A percentile compares a stretch with the other conserved stretches of the same genome.
phyloP scores from a whole-genome alignment of 208 protist genomes.

The Lotmaria passim region DNA sequence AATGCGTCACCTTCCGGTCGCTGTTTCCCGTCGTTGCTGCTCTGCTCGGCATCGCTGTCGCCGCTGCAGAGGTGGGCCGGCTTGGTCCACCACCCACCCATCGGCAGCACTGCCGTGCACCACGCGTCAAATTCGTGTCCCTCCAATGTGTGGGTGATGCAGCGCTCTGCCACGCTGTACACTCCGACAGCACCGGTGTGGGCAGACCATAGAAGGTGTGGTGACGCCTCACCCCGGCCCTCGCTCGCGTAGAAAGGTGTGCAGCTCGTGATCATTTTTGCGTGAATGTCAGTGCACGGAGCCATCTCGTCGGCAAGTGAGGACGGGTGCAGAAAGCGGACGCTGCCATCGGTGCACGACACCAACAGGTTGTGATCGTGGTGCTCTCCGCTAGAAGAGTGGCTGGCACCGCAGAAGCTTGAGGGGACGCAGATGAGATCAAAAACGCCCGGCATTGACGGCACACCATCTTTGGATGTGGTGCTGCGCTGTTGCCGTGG shows the following conservation, averaged over 20 bases:
- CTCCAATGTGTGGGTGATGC: constrained; percentile 41
- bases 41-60: not conserved
- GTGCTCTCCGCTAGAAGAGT: not conserved
- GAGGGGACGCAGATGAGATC: constrained; percentile 42
- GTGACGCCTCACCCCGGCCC: not conserved
- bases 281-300: constrained; percentile 48
- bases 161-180: constrained; percentile 38
- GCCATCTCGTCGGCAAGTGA: constrained; percentile 25
- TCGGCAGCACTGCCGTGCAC: constrained; percentile 66
- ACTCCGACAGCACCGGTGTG: constrained; percentile 69
- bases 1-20: not conserved
- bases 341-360: constrained; percentile 75
- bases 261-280: constrained; percentile 81
- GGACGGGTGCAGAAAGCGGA: constrained; percentile 43
- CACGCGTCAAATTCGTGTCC: constrained; percentile 87
- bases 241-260: constrained; percentile 41
- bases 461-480: not conserved
- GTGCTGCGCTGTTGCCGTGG: not conserved
- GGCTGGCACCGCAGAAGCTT: constrained; percentile 5
- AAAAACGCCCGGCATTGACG: constrained; percentile 73
- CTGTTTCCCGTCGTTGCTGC: not conserved
- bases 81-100: constrained; percentile 11
- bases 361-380: constrained; percentile 35
- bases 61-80: not conserved
- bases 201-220: constrained; percentile 66